These are phyloP conservation scores for Solanum etuberosum DNA, from an alignment of 257 asterid genomes.

Conservation along the genomic window DNA sequence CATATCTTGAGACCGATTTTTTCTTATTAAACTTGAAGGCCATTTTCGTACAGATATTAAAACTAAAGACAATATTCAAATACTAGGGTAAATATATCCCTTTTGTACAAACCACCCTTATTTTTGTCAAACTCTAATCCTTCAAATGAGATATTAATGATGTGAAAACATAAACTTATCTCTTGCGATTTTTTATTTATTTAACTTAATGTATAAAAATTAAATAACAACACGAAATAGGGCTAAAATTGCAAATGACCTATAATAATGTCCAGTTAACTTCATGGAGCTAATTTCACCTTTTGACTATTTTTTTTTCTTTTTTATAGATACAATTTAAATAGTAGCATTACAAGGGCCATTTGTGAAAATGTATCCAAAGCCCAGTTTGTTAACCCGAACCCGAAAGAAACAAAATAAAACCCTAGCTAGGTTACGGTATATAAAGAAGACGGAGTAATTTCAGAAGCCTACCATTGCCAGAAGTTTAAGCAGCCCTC, in stretches of 20 bases:
- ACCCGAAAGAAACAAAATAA: not conserved
- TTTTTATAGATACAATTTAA: not conserved
- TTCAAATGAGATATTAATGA: no score
- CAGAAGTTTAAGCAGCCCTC: not conserved
- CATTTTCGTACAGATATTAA: not conserved
- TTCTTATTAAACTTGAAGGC: not conserved
- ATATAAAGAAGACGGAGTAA: not conserved
- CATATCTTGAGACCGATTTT: not conserved
- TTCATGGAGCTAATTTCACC: not conserved
- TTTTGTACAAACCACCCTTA: not conserved
- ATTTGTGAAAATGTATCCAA: not conserved
- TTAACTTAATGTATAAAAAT: not conserved
- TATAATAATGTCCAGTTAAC: not conserved
- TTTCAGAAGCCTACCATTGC: not conserved
- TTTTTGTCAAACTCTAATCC: no score
- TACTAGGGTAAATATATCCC: not conserved
- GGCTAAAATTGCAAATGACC: not conserved
- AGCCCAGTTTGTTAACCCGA: not conserved
- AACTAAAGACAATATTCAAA: not conserved
- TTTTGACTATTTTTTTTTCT: not conserved
- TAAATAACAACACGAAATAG: not conserved
- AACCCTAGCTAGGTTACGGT: not conserved
- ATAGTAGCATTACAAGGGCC: not conserved
- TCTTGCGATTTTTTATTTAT: not conserved
- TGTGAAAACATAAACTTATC: not conserved